Base-by-base conservation (phyloP, 2,329 filamentous ascomycete species). In the Zymoseptoria crescenta region DNA sequence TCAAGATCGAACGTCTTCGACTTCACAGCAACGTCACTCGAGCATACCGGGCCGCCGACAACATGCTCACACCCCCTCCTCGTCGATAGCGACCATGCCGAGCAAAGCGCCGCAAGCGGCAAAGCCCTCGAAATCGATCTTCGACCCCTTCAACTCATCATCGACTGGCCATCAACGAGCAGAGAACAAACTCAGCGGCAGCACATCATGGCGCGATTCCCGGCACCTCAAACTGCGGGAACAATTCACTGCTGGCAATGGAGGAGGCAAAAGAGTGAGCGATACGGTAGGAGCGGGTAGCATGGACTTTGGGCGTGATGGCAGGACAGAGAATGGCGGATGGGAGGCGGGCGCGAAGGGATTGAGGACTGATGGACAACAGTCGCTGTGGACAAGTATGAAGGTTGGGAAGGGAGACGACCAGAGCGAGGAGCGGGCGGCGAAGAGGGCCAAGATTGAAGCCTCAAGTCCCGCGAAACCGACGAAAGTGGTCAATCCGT, bases 71-170 rank as follows among this genome's bases (percentile, higher is more conserved):
- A 8, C 19, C 8, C 3, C 19, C 8, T 8, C n/a, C 20, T 24
- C 49, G 9, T 9, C 29, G 29, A 35, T 41, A 55, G 28, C n/a
- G 20, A 61, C 7, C 41, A 66, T 66, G 64, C 64, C 64, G n/a
- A 57, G 57, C 52, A 63, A 64, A 52, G 64, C 65, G 20, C 63
- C 64, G 1, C 41, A 55, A 29, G 68, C 66, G n/a, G 68, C 68
- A 24, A 69, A 69, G 55, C 67, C 68, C 2, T 62, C 58, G 30
- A 66, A 62, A 41, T 56, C 61, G 48, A 68, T 69, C 50, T 70
- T 69, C 62, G 68, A 70, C 54, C 87, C 96, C 74, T 96, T 93
- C 92, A 96, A 93, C 72, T 96, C 91, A 68, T 93, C 90, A 62
- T 91, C 96, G 74, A 90, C 85, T 68, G 86, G 83, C 70, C 90